phyloP scores from a whole-genome alignment of 306 rosid species.

The Sindora glabra region DNA sequence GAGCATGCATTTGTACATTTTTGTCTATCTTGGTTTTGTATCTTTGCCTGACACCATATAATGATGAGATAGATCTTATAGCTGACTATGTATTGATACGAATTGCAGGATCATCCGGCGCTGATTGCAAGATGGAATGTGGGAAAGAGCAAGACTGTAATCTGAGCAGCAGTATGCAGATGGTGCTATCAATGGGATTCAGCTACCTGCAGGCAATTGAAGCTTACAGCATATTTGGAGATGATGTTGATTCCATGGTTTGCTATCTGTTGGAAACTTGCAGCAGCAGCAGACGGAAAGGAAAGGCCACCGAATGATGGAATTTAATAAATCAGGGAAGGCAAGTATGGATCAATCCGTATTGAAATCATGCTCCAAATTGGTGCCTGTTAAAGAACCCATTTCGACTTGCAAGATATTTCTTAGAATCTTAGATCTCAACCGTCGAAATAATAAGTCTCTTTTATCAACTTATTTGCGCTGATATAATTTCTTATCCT shows the following conservation, averaged over 20 bases:
- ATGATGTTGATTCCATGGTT: slow-evolving; percentile 89
- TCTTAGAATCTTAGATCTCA: no score
- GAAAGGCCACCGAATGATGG: slow-evolving; percentile 78
- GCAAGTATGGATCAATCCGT: neutral
- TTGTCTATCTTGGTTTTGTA: no score
- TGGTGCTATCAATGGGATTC: slow-evolving; percentile 83
- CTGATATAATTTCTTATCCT: no score
- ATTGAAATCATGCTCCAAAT: neutral
- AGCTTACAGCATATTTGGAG: slow-evolving; percentile 92
- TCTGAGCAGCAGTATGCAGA: slow-evolving; percentile 60
- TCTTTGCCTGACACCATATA: no score
- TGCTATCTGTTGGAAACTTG: slow-evolving; percentile 78
- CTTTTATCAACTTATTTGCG: no score
- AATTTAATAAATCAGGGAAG: neutral
- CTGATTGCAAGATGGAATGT: slow-evolving; percentile 30
- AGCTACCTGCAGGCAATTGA: slow-evolving; percentile 75
- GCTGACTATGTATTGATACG: slow-evolving; percentile 1
- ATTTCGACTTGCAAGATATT: neutral
- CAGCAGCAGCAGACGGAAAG: slow-evolving; percentile 74
- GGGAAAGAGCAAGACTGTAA: slow-evolving; percentile 37
- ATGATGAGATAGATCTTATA: neutral
- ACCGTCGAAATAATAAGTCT: no score
- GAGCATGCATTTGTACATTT: no score
- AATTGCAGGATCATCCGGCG: slow-evolving; percentile 52
- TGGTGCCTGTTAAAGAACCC: neutral